These are phyloP conservation scores for Fragosphaeria purpurea DNA, from an alignment of 2,329 filamentous ascomycete species.

Conservation along the genomic window DNA sequence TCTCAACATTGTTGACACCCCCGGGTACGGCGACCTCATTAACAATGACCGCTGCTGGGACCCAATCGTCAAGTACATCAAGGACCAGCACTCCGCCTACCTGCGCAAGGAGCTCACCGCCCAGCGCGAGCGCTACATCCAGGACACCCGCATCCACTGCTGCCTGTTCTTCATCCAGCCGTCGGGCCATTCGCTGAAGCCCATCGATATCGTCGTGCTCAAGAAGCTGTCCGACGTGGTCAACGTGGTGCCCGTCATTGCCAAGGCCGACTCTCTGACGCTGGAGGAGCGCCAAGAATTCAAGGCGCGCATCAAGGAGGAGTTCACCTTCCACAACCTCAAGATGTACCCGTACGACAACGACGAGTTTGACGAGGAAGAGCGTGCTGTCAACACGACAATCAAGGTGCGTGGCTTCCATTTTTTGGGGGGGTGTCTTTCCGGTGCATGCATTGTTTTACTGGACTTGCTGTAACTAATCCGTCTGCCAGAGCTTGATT, in stretches of 20 bases:
- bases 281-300: slow-evolving; percentile 91
- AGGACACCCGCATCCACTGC: slow-evolving; percentile 98
- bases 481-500: slow-evolving; percentile 62
- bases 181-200: slow-evolving; percentile 95
- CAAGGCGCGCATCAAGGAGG: slow-evolving; percentile 99
- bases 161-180: slow-evolving; percentile 99
- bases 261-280: slow-evolving; percentile 93
- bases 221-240: slow-evolving; percentile 99
- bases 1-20: slow-evolving; percentile 98
- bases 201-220: slow-evolving; percentile 97
- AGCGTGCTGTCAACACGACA: slow-evolving; percentile 82
- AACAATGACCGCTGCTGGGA: slow-evolving; percentile 99
- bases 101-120: slow-evolving; percentile 98
- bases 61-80: slow-evolving; percentile 99
- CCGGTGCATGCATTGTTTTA: no score
- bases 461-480: neutral
- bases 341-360: slow-evolving; percentile 99
- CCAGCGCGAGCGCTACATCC: slow-evolving; percentile 97
- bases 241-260: slow-evolving; percentile 97
- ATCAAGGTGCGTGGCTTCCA: slow-evolving; percentile 69
- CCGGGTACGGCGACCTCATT: slow-evolving; percentile 95
- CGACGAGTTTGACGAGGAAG: slow-evolving; percentile 96
- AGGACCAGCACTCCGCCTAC: slow-evolving; percentile 99
- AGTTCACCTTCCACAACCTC: slow-evolving; percentile 98
- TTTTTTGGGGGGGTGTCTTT: no score